Evolutionary conservation across 306 rosid species (phyloP).

Genomic region (Hippophae gyantsensis): DNA sequence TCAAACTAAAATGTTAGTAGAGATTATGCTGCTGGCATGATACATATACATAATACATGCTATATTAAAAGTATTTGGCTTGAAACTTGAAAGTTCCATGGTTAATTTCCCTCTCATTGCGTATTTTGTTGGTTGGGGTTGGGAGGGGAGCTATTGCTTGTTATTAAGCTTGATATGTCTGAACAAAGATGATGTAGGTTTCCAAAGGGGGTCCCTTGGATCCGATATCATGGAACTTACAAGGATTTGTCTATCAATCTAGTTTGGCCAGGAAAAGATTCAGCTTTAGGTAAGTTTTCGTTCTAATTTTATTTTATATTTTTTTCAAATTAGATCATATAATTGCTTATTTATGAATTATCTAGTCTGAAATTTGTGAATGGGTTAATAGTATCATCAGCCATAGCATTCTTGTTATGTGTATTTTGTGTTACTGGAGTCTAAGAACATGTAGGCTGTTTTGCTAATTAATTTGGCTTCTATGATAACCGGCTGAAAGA

Average conservation of each 20-base stretch:
- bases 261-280: conserved; percentile 89
- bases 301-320: background rate
- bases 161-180: conserved; percentile 9
- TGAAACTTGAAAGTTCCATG: background rate
- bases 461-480: background rate
- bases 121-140: too few relatives aligned
- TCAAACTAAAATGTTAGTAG: too few relatives aligned
- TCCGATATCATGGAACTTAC: conserved; percentile 61
- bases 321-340: background rate
- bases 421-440: background rate
- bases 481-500: background rate
- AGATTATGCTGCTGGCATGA: background rate
- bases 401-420: background rate
- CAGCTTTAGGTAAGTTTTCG: conserved; percentile 38
- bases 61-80: background rate
- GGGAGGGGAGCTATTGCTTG: background rate
- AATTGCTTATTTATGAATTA: background rate
- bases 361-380: background rate
- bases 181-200: conserved; percentile 41
- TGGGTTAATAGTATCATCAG: background rate
- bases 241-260: conserved; percentile 53
- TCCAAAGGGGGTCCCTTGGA: conserved; percentile 75
- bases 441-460: background rate
- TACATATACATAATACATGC: background rate
- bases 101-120: too few relatives aligned